Evolutionary conservation across 768 basidiomycete species (phyloP), one percentile per base, ranked within the genome.

Genomic region (Suillus weaverae): DNA sequence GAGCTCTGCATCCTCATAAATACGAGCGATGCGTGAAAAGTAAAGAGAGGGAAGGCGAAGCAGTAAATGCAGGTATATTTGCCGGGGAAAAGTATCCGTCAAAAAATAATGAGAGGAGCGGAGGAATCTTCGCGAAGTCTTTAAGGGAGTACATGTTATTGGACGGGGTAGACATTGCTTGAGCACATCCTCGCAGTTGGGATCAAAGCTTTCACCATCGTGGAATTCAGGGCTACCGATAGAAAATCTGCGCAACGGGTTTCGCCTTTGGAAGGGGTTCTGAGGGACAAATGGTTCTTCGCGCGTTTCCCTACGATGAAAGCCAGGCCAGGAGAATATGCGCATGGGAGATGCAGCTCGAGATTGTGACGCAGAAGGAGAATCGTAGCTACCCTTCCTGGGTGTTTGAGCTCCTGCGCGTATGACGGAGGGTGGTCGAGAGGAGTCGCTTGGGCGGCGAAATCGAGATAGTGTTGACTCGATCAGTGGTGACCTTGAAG

Each of bases 1-100:
- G 60, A 94, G 83, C 62, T 93, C 88, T 2, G 91, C 91, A 63
- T 91, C 90, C 68, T 89, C 84, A 67, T 92, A 92, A 33, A 93
- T 84, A 56, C 85, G 83, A 3, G 89, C 85, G 30, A 94, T 92
- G 3, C 92, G 87, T 3, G 88, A 84, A 74, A 92, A 94, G 71
- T 94, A 94, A 70, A 92, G 79, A 0, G 89, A 84, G 2, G 92
- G 92, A n/a, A 94, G 82, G 18, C 87, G 84, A 20, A 93, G 81
- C 9, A 93, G 84, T 33, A 77, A 50, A 54, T 77, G 74, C 51
- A 84, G 73, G 68, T 85, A 85, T 0, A 75, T 33, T 67, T 83
- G 81, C 30, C 83, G 76, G 0, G 82, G 79, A 18, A 84, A 46
- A 2, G 76, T 79, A 48, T 81, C 80, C n/a, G 72, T 39, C 26